Evolutionary conservation across 2,329 filamentous ascomycete species (phyloP).

Genomic region (Phyllosticta citriasiana): DNA sequence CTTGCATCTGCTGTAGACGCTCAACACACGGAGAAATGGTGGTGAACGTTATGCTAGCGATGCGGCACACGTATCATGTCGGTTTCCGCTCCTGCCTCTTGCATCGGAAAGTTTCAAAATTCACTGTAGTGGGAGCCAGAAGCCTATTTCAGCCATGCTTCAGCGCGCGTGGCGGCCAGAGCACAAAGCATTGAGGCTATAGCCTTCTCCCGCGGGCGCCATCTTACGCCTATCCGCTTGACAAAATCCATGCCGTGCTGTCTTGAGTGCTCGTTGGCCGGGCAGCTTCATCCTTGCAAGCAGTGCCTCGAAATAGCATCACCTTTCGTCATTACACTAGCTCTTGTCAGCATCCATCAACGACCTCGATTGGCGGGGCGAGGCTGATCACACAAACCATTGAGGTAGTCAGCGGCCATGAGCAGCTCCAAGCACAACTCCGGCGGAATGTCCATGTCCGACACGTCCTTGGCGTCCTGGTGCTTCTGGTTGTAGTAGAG

Average conservation of each 20-base stretch:
- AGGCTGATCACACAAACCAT: constrained; percentile 29
- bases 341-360: neutral
- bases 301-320: neutral
- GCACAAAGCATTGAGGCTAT: neutral
- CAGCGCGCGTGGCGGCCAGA: neutral
- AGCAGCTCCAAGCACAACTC: constrained; percentile 70
- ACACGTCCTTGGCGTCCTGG: constrained; percentile 59
- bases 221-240: neutral
- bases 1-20: neutral
- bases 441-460: constrained; percentile 71
- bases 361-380: neutral
- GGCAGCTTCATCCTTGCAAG: neutral
- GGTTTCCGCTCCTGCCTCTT: neutral
- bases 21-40: neutral
- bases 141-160: neutral
- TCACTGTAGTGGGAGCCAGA: neutral
- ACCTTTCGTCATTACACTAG: neutral
- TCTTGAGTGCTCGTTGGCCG: neutral
- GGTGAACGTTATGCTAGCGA: neutral
- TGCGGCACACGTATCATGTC: neutral
- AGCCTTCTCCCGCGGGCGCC: neutral
- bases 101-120: neutral
- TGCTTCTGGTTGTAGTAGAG: constrained; percentile 74
- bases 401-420: constrained; percentile 67
- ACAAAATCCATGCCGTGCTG: neutral